phyloP scores from a whole-genome alignment of 75 land plant genomes.

The Isoetes taiwanensis region DNA sequence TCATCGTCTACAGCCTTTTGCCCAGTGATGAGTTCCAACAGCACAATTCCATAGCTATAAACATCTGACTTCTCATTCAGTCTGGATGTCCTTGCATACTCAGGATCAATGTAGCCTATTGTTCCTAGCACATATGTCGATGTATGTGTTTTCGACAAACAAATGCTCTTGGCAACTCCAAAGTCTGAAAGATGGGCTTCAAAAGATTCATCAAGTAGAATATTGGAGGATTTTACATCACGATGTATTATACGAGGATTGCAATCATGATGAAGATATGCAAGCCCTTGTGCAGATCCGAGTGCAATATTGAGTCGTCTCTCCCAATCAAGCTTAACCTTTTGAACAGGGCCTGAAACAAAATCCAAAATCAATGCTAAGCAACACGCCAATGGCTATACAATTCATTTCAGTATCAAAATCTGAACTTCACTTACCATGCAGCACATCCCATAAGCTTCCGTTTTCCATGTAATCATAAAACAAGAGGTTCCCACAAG shows the following conservation, averaged over 20 bases:
- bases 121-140: slow-evolving; percentile 94
- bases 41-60: slow-evolving; percentile 87
- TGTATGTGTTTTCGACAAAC: slow-evolving; percentile 57
- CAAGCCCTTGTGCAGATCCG: slow-evolving; percentile 86
- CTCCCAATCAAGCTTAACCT: slow-evolving; percentile 87
- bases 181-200: slow-evolving; percentile 93
- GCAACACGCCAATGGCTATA: no score
- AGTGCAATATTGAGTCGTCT: slow-evolving; percentile 73
- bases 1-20: slow-evolving; percentile 88
- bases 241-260: slow-evolving; percentile 89
- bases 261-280: slow-evolving; percentile 94
- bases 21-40: slow-evolving; percentile 89
- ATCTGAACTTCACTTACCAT: no score
- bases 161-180: slow-evolving; percentile 92
- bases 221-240: slow-evolving; percentile 91
- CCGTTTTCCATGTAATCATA: slow-evolving; percentile 98
- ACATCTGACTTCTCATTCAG: slow-evolving; percentile 96
- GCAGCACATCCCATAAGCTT: slow-evolving; percentile 87
- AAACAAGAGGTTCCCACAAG: slow-evolving; percentile 71
- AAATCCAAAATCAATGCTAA: no score
- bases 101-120: slow-evolving; percentile 94
- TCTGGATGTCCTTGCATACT: slow-evolving; percentile 87
- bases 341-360: slow-evolving; percentile 44
- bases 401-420: no score
- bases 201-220: slow-evolving; percentile 68